Conservation (phyloP, 331 rosid genomes). For the Pyrus hybrid region DNA sequence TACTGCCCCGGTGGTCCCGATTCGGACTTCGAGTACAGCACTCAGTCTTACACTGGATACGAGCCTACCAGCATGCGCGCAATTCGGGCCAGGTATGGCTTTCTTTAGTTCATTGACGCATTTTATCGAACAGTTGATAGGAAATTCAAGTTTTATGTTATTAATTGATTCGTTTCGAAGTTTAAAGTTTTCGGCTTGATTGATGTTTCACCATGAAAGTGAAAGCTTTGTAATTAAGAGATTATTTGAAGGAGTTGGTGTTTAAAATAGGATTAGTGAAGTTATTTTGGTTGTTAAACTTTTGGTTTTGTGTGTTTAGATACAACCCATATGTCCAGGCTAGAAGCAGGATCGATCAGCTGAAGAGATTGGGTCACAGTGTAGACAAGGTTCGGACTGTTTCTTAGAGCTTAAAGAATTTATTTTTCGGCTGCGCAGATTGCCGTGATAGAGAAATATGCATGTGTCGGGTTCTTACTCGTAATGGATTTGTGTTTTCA, state of each 20-base stretch:
- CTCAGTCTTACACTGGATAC: conserved; percentile 92
- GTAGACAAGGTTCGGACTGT: conserved; percentile 71
- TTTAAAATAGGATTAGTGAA: not conserved
- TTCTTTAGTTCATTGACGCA: not conserved
- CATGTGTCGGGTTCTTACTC: not conserved
- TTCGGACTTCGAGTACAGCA: conserved; percentile 33
- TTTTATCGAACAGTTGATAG: no score
- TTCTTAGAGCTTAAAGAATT: not conserved
- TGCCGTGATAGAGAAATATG: not conserved
- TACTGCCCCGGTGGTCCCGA: no score
- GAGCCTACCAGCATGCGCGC: conserved; percentile 99
- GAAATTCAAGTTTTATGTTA: no score
- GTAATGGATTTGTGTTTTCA: conserved; percentile 30
- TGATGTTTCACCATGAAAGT: no score
- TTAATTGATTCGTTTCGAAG: not conserved
- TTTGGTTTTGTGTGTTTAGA: conserved; percentile 35
- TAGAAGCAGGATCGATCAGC: conserved; percentile 90
- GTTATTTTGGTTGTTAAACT: not conserved
- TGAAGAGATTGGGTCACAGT: conserved; percentile 98
- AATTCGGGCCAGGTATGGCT: conserved; percentile 74
- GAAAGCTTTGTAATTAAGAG: not conserved
- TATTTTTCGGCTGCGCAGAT: conserved; percentile 19
- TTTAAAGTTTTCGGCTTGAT: no score
- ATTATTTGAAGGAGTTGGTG: not conserved
- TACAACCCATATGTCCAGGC: conserved; percentile 98